Base-by-base conservation (phyloP, 495 filamentous ascomycete species). In the Platismatia glauca region DNA sequence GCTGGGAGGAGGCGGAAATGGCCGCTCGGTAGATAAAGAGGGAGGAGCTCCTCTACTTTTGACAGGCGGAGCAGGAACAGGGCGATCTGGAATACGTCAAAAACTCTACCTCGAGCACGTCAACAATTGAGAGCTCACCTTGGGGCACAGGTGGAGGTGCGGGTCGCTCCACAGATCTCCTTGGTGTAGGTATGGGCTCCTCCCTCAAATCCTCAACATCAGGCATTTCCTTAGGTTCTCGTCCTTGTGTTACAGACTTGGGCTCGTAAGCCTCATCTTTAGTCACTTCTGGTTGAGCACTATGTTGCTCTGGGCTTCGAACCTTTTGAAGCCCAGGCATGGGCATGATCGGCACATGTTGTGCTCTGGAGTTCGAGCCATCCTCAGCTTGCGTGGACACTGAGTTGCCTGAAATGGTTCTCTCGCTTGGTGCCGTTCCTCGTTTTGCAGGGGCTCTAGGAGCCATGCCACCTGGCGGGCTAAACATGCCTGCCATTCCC, bases 401-500 rank as follows among this genome's bases (percentile, higher is more conserved):
- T 2, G 79, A 73, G 24, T 71, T 74, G 37, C 72, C 60, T 37
- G 77, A 71, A 22, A 78, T 76, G 70, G 83, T 86, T 72, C 88
- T 90, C 69, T 89, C 90, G 66, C 85, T 84, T 53, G 82, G 80
- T 12, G 79, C 75, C n/a, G 84, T 75, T 58, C 81, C 79, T 3
- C 80, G 74, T 62, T 78, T 74, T 73, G 81, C 71, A 67, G 74
- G 70, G 60, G 68, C 73, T 70, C 77, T 73, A 13, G 82, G 69
- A 64, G 77, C 76, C 73, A 94, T 85, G 57, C 88, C 86, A 34
- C 82, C 82, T 58, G 90, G 87, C 34, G 86, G 81, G 15, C 90
- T 90, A 73, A 96, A 94, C 82, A 97, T 92, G 55, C 93, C 91
- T 72, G 90, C 86, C 87, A 96, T 92, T 20, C 92, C 91, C 91